Conservation (phyloP, 208 protist genomes). For the Lotmaria passim region DNA sequence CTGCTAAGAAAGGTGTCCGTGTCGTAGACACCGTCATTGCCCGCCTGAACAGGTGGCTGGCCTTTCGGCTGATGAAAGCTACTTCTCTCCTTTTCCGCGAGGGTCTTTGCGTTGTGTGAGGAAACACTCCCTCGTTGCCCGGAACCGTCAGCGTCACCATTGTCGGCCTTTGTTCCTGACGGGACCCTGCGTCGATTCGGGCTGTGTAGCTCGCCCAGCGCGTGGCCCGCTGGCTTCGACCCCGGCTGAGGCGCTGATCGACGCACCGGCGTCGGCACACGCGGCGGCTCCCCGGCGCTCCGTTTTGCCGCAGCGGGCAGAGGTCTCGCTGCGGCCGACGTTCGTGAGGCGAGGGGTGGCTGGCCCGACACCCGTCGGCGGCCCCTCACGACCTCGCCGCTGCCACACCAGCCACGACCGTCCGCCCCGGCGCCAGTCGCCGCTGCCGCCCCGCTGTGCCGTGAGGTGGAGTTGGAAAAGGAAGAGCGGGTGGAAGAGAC, state of each 20-base stretch:
- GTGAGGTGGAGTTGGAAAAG: slow-evolving; percentile 29
- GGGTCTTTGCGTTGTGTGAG: too few species aligned
- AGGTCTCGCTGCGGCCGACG: not conserved
- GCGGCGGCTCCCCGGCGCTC: not conserved
- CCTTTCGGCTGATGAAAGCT: too few species aligned
- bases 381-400: not conserved
- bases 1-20: slow-evolving; percentile 23
- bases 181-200: not conserved
- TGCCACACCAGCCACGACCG: not conserved
- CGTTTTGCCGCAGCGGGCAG: slow-evolving; percentile 1
- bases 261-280: not conserved
- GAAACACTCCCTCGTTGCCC: too few species aligned
- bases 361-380: not conserved
- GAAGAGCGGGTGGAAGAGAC: slow-evolving; percentile 52
- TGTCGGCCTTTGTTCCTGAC: too few species aligned
- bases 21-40: slow-evolving; percentile 16
- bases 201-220: not conserved
- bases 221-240: not conserved
- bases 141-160: too few species aligned
- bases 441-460: not conserved
- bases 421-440: not conserved
- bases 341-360: not conserved
- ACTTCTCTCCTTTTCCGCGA: too few species aligned
- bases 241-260: not conserved
- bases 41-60: not conserved